Conservation (phyloP, 2,329 filamentous ascomycete genomes). For the Neonectria punicea region DNA sequence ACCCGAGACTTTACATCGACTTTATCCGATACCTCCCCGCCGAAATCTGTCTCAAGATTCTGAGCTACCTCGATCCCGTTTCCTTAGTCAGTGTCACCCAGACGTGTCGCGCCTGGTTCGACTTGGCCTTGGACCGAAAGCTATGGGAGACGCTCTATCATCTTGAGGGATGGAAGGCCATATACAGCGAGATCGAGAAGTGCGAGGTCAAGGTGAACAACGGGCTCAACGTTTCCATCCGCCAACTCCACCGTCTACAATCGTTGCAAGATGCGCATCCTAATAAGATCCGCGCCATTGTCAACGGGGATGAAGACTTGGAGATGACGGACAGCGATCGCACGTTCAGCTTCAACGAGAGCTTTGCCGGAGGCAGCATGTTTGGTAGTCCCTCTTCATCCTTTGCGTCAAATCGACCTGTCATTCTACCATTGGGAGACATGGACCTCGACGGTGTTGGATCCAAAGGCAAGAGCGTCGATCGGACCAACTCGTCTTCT, state of each 20-base stretch:
- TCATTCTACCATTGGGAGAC: constrained; percentile 42
- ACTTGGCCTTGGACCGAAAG: constrained; percentile 81
- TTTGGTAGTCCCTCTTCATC: constrained; percentile 49
- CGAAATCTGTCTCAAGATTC: constrained; percentile 90
- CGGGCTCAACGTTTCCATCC: constrained; percentile 50
- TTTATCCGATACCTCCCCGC: constrained; percentile 86
- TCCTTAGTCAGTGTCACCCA: constrained; percentile 83
- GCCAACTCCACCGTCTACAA: constrained; percentile 56
- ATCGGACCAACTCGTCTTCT: constrained; percentile 42
- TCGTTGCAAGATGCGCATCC: constrained; percentile 60
- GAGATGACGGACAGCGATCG: constrained; percentile 58
- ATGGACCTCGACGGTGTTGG: constrained; percentile 44
- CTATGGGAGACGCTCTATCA: constrained; percentile 88
- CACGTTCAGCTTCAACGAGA: constrained; percentile 38
- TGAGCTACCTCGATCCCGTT: constrained; percentile 84
- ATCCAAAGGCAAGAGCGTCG: constrained; percentile 44
- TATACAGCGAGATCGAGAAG: constrained; percentile 70
- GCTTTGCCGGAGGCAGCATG: constrained; percentile 42
- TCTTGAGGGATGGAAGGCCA: constrained; percentile 85
- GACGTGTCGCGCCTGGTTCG: constrained; percentile 84
- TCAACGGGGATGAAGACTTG: constrained; percentile 60
- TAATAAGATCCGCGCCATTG: constrained; percentile 65
- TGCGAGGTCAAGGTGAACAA: constrained; percentile 72
- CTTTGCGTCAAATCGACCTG: constrained; percentile 44
- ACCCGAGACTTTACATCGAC: constrained; percentile 90